Conservation (phyloP, 2,329 filamentous ascomycete genomes). For the Penicillium sp. region DNA sequence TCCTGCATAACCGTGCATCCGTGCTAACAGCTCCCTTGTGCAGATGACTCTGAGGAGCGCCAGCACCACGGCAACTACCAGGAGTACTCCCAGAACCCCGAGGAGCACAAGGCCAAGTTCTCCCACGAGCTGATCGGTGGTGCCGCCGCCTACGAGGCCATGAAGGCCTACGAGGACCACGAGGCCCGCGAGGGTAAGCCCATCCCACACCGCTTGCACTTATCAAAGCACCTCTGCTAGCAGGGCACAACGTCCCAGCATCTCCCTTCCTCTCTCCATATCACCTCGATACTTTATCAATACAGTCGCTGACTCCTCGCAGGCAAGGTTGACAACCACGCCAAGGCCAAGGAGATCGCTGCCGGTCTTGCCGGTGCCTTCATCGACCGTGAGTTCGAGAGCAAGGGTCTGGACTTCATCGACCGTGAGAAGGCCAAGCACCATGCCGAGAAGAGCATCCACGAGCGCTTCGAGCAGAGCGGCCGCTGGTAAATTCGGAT, state of each 20-base stretch:
- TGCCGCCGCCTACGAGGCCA: slow-evolving; percentile 76
- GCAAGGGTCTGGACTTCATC: slow-evolving; percentile 64
- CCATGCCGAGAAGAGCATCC: slow-evolving; percentile 48
- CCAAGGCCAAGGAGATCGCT: slow-evolving; percentile 76
- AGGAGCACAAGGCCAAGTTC: slow-evolving; percentile 62
- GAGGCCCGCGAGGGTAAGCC: slow-evolving; percentile 68
- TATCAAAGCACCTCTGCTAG: too few relatives aligned
- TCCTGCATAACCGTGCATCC: slow-evolving; percentile 14
- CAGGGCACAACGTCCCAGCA: not conserved
- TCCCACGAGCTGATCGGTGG: slow-evolving; percentile 77
- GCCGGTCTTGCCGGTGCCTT: slow-evolving; percentile 76
- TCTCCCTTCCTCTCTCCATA: not conserved
- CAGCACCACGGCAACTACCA: slow-evolving; percentile 56
- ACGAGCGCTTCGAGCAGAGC: slow-evolving; percentile 8
- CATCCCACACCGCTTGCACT: too few relatives aligned
- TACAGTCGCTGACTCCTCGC: not conserved
- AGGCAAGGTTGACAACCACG: slow-evolving; percentile 72
- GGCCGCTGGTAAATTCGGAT: slow-evolving; percentile 14
- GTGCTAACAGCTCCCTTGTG: slow-evolving; percentile 41
- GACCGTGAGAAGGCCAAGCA: slow-evolving; percentile 64
- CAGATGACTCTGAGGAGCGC: slow-evolving; percentile 55
- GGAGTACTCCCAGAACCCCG: slow-evolving; percentile 44
- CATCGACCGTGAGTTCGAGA: slow-evolving; percentile 75
- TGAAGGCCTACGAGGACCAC: slow-evolving; percentile 77
- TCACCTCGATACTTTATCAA: not conserved